These are phyloP conservation scores for Daldinia decipiens DNA, from an alignment of 495 filamentous ascomycete genomes.

Conservation along the genomic window DNA sequence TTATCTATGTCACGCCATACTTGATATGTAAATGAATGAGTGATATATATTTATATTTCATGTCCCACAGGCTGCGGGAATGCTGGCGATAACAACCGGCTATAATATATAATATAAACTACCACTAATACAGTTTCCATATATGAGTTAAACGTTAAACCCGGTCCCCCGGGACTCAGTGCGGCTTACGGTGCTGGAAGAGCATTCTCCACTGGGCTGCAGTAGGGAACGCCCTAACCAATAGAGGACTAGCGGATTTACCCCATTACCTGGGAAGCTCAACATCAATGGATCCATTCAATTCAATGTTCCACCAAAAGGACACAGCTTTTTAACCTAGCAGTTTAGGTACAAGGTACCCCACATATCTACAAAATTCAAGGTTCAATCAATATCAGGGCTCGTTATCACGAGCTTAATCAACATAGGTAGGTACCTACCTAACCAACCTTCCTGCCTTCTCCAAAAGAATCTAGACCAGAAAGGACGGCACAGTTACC, in stretches of 20 bases:
- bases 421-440: no score
- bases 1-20: not conserved
- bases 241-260: slow-evolving; percentile 13
- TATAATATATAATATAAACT: slow-evolving; percentile 19
- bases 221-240: slow-evolving; percentile 12
- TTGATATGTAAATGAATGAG: slow-evolving; percentile 12
- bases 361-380: slow-evolving; percentile 39
- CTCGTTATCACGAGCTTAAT: not conserved
- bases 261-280: slow-evolving; percentile 35
- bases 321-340: slow-evolving; percentile 21
- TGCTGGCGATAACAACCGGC: not conserved
- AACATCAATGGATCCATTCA: not conserved
- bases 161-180: not conserved
- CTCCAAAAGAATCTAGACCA: not conserved
- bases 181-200: slow-evolving; percentile 3
- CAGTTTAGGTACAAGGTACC: slow-evolving; percentile 21
- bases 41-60: slow-evolving; percentile 22
- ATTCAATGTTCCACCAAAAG: slow-evolving; percentile 7
- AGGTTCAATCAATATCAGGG: not conserved
- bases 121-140: no score
- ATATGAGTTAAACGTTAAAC: no score
- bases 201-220: slow-evolving; percentile 14
- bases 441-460: not conserved
- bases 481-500: not conserved
- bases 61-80: not conserved